These are phyloP conservation scores for Puccinia sorghi DNA, from an alignment of 1,284 basidiomycete species.

Conservation along the genomic window DNA sequence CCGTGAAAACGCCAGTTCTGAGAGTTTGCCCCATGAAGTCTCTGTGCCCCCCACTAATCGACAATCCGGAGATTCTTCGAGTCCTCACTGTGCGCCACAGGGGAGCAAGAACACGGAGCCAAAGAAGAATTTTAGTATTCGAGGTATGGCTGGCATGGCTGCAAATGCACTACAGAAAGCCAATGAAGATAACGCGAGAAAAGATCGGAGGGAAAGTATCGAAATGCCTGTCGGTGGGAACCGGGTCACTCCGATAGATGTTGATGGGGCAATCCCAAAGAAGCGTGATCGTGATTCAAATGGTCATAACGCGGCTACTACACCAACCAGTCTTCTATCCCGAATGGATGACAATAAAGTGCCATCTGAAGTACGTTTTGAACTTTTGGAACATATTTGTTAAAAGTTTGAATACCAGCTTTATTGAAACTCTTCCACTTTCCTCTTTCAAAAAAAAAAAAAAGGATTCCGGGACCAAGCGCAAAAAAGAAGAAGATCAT, in stretches of 20 bases:
- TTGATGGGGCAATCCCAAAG: constrained; percentile 12
- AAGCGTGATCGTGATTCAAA: constrained; percentile 30
- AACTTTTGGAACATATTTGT: background rate
- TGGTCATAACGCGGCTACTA: background rate
- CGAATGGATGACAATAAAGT: constrained; percentile 36
- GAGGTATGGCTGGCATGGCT: constrained; percentile 48
- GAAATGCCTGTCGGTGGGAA: background rate
- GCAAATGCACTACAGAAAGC: constrained; percentile 48
- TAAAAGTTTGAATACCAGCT: background rate
- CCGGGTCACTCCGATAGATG: constrained; percentile 12
- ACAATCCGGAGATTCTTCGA: constrained; percentile 35
- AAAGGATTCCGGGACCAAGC: constrained; percentile 24
- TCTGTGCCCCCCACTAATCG: constrained; percentile 17
- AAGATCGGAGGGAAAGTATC: constrained; percentile 30
- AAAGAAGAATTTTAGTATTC: constrained; percentile 45
- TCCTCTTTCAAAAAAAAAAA: background rate
- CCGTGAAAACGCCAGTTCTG: constrained; percentile 10
- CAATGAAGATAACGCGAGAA: constrained; percentile 46
- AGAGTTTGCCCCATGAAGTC: background rate
- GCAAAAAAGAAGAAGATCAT: constrained; percentile 14
- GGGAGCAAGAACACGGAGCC: constrained; percentile 37
- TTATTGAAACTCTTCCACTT: background rate
- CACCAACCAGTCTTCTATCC: constrained; percentile 35
- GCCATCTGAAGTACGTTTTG: constrained; percentile 14
- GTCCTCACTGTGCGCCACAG: constrained; percentile 1